Percentiles rank a stretch among this genome's conserved stretches.
These are phyloP conservation scores for Eremothecium sinecaudum DNA, from an alignment of 1,139 yeast genomes.

Conservation along the genomic window DNA sequence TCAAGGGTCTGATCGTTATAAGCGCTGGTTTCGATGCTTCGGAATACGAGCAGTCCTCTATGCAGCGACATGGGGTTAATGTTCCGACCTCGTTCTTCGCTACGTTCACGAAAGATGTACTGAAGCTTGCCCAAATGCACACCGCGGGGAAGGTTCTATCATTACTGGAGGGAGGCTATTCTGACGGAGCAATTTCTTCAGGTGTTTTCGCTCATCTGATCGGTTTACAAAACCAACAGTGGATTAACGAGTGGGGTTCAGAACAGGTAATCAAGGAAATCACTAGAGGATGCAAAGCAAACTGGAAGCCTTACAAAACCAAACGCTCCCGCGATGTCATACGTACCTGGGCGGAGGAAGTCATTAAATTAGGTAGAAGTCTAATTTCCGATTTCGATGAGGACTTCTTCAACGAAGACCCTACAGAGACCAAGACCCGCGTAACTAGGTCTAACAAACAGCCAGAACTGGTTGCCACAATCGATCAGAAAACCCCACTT, in stretches of 20 bases:
- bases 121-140: constrained; percentile 52
- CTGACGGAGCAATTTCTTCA: constrained; percentile 73
- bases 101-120: constrained; percentile 63
- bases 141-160: constrained; percentile 58
- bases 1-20: constrained; percentile 60
- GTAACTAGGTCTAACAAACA: constrained; percentile 11
- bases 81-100: constrained; percentile 79
- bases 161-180: constrained; percentile 77
- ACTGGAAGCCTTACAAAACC: constrained; percentile 52
- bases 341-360: constrained; percentile 58
- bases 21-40: constrained; percentile 90
- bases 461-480: constrained; percentile 7
- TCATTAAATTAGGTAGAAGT: constrained; percentile 54
- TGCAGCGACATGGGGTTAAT: constrained; percentile 80
- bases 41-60: constrained; percentile 68
- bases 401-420: constrained; percentile 16
- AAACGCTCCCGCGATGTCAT: constrained; percentile 36
- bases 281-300: constrained; percentile 58
- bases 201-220: constrained; percentile 74
- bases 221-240: constrained; percentile 49
- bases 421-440: constrained; percentile 6
- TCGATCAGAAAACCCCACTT: constrained; percentile 5
- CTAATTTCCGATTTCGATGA: constrained; percentile 47
- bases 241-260: constrained; percentile 60
- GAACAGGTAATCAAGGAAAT: constrained; percentile 57